A percentile compares a stretch with the other conserved stretches of the same genome.
These are phyloP conservation scores for Fusarium temperatum DNA, from an alignment of 2,329 filamentous ascomycete genomes.

Conservation along the genomic window DNA sequence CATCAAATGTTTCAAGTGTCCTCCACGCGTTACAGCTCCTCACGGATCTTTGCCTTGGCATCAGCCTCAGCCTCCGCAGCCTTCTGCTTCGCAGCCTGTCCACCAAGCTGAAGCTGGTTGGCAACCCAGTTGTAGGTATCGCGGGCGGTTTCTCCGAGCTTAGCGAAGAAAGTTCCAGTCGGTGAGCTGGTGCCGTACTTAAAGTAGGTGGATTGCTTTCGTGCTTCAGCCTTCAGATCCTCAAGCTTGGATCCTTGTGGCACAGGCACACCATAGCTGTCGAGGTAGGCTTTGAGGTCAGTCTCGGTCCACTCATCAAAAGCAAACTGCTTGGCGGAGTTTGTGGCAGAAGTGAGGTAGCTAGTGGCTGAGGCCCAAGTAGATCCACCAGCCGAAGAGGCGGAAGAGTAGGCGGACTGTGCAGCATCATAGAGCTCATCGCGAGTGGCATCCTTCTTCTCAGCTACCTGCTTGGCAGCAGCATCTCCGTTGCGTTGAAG, in stretches of 20 bases:
- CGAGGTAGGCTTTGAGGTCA: conserved; percentile 81
- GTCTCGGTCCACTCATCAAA: conserved; percentile 79
- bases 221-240: conserved; percentile 74
- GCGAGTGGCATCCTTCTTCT: conserved; percentile 72
- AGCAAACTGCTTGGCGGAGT: conserved; percentile 68
- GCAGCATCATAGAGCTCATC: conserved; percentile 77
- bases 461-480: conserved; percentile 65
- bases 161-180: conserved; percentile 71
- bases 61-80: conserved; percentile 48
- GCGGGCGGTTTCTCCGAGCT: conserved; percentile 61
- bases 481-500: conserved; percentile 62
- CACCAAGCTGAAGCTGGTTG: conserved; percentile 58
- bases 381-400: conserved; percentile 65
- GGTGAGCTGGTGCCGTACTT: conserved; percentile 77
- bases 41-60: conserved; percentile 50
- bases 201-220: conserved; percentile 80
- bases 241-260: conserved; percentile 75
- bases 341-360: conserved; percentile 73
- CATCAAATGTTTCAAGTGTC: background rate
- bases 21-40: conserved; percentile 57
- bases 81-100: conserved; percentile 59
- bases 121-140: conserved; percentile 62
- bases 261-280: conserved; percentile 76
- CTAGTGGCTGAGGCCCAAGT: conserved; percentile 75
- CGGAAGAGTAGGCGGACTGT: conserved; percentile 67